phyloP scores from a whole-genome alignment of 1,284 basidiomycete species.

The Afroboletus lepidellus region DNA sequence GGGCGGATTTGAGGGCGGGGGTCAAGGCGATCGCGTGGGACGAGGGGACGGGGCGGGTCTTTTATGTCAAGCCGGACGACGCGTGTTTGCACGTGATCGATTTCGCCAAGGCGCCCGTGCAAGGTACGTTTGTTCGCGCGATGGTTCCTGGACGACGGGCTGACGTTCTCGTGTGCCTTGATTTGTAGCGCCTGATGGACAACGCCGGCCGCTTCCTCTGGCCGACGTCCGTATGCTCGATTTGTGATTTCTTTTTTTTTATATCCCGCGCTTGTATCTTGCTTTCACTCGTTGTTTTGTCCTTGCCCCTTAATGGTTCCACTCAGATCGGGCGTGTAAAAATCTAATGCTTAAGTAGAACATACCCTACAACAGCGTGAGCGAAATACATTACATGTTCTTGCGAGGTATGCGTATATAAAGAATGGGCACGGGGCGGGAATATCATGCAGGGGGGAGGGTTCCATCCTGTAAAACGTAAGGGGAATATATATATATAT shows the following conservation, averaged over 20 bases:
- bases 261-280: neutral
- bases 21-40: constrained; percentile 42
- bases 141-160: neutral
- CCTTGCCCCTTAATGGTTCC: too few relatives aligned
- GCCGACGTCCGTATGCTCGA: constrained; percentile 35
- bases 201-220: constrained; percentile 32
- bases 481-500: constrained; percentile 3
- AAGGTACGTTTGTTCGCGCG: constrained; percentile 30
- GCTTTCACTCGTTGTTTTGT: neutral
- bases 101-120: constrained; percentile 37
- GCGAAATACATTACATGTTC: constrained; percentile 26
- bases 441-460: constrained; percentile 11
- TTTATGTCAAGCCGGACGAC: constrained; percentile 34
- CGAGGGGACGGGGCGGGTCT: constrained; percentile 42
- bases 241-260: constrained; percentile 18
- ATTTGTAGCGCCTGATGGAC: constrained; percentile 26
- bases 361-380: constrained; percentile 21
- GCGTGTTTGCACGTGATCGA: constrained; percentile 37
- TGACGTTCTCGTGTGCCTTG: neutral
- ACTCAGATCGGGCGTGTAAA: constrained; percentile 9
- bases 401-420: constrained; percentile 24
- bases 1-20: constrained; percentile 21
- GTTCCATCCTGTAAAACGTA: constrained; percentile 11
- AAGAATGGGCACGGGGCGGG: neutral
- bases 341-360: constrained; percentile 15